A percentile compares a stretch with the other conserved stretches of the same genome.
phyloP scores from a whole-genome alignment of 768 basidiomycete genomes.

The Pleurotus djamor region DNA sequence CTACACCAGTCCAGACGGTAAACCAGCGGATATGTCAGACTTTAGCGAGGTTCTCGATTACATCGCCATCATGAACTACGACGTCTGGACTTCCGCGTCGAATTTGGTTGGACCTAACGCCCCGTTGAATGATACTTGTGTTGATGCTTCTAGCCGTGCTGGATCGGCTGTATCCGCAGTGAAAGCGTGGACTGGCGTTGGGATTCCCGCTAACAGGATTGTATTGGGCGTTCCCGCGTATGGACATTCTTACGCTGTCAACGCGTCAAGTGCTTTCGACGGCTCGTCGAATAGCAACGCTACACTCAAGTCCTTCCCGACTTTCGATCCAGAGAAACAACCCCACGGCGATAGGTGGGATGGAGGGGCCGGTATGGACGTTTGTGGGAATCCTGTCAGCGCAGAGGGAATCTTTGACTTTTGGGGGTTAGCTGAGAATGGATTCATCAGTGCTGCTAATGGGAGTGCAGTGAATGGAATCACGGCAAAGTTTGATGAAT shows the following conservation, averaged over 20 bases:
- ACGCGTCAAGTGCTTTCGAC: conserved; percentile 29
- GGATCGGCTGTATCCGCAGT: conserved; percentile 82
- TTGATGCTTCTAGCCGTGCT: conserved; percentile 47
- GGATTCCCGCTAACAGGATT: conserved; percentile 69
- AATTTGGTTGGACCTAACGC: conserved; percentile 75
- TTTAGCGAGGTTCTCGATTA: conserved; percentile 56
- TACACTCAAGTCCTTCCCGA: conserved; percentile 45
- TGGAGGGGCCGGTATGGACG: conserved; percentile 42
- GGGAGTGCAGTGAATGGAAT: conserved; percentile 43
- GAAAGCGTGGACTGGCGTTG: conserved; percentile 70
- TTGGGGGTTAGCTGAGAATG: conserved; percentile 56
- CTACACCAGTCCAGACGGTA: conserved; percentile 36
- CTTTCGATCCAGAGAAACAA: conserved; percentile 41
- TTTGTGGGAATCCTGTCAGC: conserved; percentile 54
- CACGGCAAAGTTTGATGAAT: conserved; percentile 54
- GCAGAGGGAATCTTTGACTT: conserved; percentile 60
- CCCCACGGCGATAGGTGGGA: conserved; percentile 60
- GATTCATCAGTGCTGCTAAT: conserved; percentile 44
- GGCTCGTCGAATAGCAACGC: conserved; percentile 16
- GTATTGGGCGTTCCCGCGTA: conserved; percentile 85
- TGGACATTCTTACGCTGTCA: conserved; percentile 70
- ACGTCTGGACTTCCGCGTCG: conserved; percentile 49
- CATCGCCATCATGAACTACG: conserved; percentile 53
- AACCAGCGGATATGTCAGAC: conserved; percentile 55
- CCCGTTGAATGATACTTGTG: conserved; percentile 79